Base-by-base conservation (phyloP, 2,329 filamentous ascomycete genomes). In the Pyrenophora graminea region DNA sequence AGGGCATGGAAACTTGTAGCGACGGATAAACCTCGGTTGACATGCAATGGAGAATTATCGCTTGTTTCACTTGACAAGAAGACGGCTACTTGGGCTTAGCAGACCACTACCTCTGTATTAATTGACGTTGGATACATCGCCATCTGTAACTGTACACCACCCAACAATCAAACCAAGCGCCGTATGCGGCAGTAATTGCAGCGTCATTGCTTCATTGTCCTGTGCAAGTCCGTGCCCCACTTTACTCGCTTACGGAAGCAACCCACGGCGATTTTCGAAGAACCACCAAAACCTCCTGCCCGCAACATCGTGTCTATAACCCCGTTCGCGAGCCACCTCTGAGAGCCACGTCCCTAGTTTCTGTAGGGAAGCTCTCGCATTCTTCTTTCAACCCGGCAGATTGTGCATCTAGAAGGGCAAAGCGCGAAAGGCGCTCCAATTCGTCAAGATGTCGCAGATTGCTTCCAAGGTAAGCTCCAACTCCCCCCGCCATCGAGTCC, bases 341-440 rank as follows among this genome's bases (percentile, higher is more conserved):
- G 70, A 74, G 73, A 74, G 71, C 65, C 67, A 57, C 64, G 73
- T 69, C 72, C 69, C 70, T 70, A 63, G 62, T 45, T 53, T 50
- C 42, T 37, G 60, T 68, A 71, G 72, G 70, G 70, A 71, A 66
- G 70, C 71, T 74, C 72, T 74, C 70, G 58, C 51, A 56, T 55
- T 49, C 45, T 63, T 56, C 51, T 51, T 60, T 63, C 60, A 46
- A 53, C 63, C 63, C 65, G 60, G 56, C 69, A 73, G 68, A 70
- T 71, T 75, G 73, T 66, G 73, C 66, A 66, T 70, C 70, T 73
- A 74, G 68, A 69, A 67, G 71, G 69, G 62, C 63, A 69, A 63
- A 74, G 74, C 74, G 74, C 74, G 71, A 69, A 74, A 74, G 71
- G 74, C 74, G 74, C 74, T 76, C 69, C 65, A 72, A 68, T 65